Evolutionary conservation across 2,329 filamentous ascomycete species (phyloP).

Genomic region (Zasmidium angulare): DNA sequence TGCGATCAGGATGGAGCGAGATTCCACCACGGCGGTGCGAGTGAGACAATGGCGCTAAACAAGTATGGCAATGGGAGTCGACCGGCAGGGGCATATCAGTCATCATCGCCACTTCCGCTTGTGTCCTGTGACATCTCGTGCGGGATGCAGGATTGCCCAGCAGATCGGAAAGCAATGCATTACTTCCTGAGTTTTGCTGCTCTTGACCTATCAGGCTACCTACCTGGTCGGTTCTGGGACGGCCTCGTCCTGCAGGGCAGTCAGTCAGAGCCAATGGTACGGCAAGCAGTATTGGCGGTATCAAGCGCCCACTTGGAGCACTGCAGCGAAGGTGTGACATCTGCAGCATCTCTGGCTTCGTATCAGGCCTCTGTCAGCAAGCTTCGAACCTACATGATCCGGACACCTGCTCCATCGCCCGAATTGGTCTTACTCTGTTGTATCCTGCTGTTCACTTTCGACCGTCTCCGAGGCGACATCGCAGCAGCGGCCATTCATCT

Average conservation of each 20-base stretch:
- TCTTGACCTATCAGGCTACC: constrained; percentile 2
- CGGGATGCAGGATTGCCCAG: neutral
- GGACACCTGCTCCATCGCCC: neutral
- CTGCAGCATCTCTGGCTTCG: neutral
- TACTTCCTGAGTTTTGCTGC: neutral
- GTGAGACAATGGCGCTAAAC: neutral
- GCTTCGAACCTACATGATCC: neutral
- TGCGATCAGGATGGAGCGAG: neutral
- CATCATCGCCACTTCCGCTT: neutral
- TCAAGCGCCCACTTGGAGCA: neutral
- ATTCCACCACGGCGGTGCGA: neutral
- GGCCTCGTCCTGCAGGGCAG: neutral
- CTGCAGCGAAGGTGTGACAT: neutral
- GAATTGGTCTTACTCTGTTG: constrained; percentile 4
- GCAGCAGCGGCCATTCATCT: neutral
- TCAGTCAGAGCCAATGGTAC: constrained; percentile 1
- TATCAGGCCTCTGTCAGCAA: neutral
- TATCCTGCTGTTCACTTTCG: constrained; percentile 2
- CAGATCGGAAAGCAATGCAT: neutral
- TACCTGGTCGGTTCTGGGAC: constrained; percentile 2
- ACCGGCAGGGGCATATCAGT: neutral
- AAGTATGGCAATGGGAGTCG: neutral
- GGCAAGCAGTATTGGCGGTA: neutral
- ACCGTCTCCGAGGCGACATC: neutral
- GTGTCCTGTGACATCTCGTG: neutral